Conservation (phyloP, 352 stramenopile genomes). For the Ophiocytium majus region DNA sequence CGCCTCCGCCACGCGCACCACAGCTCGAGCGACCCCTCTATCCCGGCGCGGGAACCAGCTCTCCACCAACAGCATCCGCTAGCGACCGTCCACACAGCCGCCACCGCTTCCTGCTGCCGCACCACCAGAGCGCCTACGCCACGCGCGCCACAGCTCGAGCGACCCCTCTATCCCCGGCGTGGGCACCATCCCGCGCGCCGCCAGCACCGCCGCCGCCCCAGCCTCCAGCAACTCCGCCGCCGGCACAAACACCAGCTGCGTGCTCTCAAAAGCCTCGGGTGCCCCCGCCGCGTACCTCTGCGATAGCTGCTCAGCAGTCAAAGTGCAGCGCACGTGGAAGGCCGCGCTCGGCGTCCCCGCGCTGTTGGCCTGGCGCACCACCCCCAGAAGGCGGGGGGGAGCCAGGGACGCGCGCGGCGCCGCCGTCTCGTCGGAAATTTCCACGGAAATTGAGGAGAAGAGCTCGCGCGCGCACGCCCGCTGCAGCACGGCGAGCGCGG, state of each 20-base stretch:
- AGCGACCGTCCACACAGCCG: no score
- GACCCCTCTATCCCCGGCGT: constrained; percentile 33
- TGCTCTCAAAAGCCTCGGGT: constrained; percentile 51
- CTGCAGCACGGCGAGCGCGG: not conserved
- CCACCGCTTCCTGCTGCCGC: no score
- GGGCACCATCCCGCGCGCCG: constrained; percentile 12
- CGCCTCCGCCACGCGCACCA: constrained; percentile 36
- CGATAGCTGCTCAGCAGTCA: constrained; percentile 21
- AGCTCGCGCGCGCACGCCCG: constrained; percentile 22
- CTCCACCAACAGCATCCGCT: no score
- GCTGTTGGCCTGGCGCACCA: constrained; percentile 46
- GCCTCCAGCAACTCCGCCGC: constrained; percentile 27
- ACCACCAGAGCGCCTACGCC: no score
- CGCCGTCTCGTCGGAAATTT: constrained; percentile 49
- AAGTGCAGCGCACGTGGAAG: constrained; percentile 45
- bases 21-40: constrained; percentile 37
- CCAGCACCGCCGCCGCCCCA: constrained; percentile 22
- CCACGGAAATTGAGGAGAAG: constrained; percentile 38
- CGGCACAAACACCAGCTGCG: constrained; percentile 29
- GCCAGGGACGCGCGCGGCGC: constrained; percentile 23
- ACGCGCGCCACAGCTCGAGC: constrained; percentile 39
- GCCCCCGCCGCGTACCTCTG: constrained; percentile 27
- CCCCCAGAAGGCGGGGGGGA: constrained; percentile 33
- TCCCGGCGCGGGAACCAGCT: no score
- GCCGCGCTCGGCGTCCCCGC: constrained; percentile 33